A percentile compares a stretch with the other conserved stretches of the same genome.
Conservation (phyloP, 1,284 basidiomycete genomes). For the Peniophora sp. region DNA sequence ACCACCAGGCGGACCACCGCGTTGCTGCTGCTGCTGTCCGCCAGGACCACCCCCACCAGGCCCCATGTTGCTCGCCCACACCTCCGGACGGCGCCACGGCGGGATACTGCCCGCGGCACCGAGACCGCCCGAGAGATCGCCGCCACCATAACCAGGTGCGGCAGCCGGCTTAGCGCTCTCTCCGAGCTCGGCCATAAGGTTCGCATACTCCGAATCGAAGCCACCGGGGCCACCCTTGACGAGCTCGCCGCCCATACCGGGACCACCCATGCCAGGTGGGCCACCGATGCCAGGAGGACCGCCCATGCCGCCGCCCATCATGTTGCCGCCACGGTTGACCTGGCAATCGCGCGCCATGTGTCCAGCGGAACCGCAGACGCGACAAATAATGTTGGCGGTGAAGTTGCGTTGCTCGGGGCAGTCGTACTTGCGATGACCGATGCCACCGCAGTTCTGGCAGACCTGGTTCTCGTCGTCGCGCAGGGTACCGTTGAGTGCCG, state of each 20-base stretch:
- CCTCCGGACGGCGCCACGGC: conserved; percentile 81
- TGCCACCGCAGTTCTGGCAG: conserved; percentile 95
- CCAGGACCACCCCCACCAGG: conserved; percentile 34
- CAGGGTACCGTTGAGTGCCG: conserved; percentile 95
- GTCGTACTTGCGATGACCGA: conserved; percentile 94
- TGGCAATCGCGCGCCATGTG: conserved; percentile 97
- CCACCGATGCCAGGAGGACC: conserved; percentile 16
- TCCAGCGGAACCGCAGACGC: conserved; percentile 88
- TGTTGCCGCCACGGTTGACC: conserved; percentile 73
- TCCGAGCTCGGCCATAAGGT: conserved; percentile 95
- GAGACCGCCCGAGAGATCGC: conserved; percentile 61
- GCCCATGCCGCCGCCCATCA: conserved; percentile 20
- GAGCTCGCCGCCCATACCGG: conserved; percentile 28
- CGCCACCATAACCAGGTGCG: conserved; percentile 44
- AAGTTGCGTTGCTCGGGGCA: conserved; percentile 95
- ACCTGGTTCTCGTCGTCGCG: conserved; percentile 99
- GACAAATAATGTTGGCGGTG: conserved; percentile 96
- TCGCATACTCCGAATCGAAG: conserved; percentile 97
- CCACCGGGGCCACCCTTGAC: conserved; percentile 69
- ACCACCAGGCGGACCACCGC: conserved; percentile 12
- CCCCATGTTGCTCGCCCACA: conserved; percentile 55
- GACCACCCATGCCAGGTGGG: conserved; percentile 15
- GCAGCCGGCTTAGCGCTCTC: conserved; percentile 63
- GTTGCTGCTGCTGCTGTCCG: conserved; percentile 15
- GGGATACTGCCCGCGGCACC: conserved; percentile 52